Base-by-base conservation (phyloP, 2,329 filamentous ascomycete species). In the Bipolaris gigantea region DNA sequence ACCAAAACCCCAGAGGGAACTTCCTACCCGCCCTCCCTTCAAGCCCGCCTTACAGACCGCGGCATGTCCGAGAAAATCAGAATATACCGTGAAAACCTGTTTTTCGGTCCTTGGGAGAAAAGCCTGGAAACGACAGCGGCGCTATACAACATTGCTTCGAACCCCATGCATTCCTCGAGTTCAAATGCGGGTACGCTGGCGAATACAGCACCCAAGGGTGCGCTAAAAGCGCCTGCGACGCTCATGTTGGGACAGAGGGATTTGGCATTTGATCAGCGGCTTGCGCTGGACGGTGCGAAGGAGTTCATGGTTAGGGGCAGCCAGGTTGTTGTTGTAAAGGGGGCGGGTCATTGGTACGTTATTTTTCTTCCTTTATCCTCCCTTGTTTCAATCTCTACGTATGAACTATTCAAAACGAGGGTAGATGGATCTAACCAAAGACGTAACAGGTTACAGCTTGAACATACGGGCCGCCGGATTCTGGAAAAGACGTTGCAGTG, bases 211-310 rank as follows among this genome's bases (percentile, higher is more conserved):
- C 76, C 76, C 2, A 62, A 71, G 10, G 81, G 81, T 3, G 69
- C 75, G 3, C 67, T 85, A 19, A 80, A 79, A 54, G 81, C 80
- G 10, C 78, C 77, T 16, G 74, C 80, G 13, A 84, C 82, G 5
- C 65, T 85, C 16, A 57, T 86, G 36, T 83, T 81, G 73, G 83
- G 83, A 2, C 69, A 79, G 59, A 63, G 75, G 19, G 83, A 86
- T 62, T 63, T 73, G 10, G 83, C 82, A 5, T 75, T 85, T 34
- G 77, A 82, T 45, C 70, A 68, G 38, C 68, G 73, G 11, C 68
- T 85, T 25, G 78, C 75, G 23, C 66, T 85, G 23, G 79, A 83
- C 48, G 82, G 82, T 0, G 77, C 84, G 21, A 73, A 74, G 1
- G 80, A 82, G 48, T 83, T 81, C 57, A 73, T 85, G 16, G 71